phyloP scores from a whole-genome alignment of 495 filamentous ascomycete species.

The Cryomyces antarcticus region DNA sequence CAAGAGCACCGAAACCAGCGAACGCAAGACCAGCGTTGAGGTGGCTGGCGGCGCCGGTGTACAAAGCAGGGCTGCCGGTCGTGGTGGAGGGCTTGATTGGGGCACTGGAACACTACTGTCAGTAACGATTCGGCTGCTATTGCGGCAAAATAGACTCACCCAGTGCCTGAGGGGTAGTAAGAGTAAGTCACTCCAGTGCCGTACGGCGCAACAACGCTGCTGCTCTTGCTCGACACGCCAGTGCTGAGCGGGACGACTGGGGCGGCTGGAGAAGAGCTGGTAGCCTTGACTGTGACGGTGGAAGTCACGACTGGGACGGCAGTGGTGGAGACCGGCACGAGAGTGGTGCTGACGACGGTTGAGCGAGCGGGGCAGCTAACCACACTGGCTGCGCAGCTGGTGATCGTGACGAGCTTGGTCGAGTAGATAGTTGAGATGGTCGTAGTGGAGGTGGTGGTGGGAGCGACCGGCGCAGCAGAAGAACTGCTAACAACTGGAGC shows the following conservation, averaged over 20 bases:
- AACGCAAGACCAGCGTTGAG: background rate
- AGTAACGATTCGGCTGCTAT: background rate
- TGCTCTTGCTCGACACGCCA: background rate
- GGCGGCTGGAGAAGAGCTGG: background rate
- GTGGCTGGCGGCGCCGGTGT: background rate
- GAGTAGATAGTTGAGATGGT: background rate
- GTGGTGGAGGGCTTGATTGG: background rate
- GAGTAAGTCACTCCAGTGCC: background rate
- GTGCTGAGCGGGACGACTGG: background rate
- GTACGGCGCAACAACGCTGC: background rate
- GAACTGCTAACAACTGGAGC: background rate
- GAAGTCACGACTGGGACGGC: conserved; percentile 30
- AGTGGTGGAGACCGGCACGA: conserved; percentile 30
- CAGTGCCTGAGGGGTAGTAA: background rate
- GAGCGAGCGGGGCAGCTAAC: conserved; percentile 18
- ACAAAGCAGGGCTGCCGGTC: background rate
- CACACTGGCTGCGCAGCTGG: conserved; percentile 11
- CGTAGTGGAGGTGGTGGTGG: background rate
- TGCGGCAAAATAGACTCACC: background rate
- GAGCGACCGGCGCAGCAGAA: background rate
- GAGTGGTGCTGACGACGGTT: conserved; percentile 19
- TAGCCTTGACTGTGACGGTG: background rate
- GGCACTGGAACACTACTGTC: background rate
- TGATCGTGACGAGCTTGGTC: conserved; percentile 12
- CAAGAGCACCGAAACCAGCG: background rate